A percentile compares a stretch with the other conserved stretches of the same genome.
Evolutionary conservation across 306 rosid species (phyloP).

Genomic region (cucumber (Cucumis sativus)): DNA sequence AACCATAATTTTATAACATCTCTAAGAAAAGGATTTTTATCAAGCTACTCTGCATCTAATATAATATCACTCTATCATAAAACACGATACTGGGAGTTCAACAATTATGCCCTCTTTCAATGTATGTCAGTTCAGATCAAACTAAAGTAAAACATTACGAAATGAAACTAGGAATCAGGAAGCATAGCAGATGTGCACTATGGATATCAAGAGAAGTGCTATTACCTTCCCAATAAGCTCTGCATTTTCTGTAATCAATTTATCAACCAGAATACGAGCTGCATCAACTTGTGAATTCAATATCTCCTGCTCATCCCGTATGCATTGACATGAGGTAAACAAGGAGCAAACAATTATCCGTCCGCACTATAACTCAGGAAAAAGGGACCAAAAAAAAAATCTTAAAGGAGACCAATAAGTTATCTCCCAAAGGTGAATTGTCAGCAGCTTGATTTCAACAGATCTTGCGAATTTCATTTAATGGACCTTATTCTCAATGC

Average conservation of each 20-base stretch:
- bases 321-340: slow-evolving; percentile 10
- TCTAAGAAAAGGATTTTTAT: not conserved
- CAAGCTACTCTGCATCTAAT: not conserved
- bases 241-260: slow-evolving; percentile 59
- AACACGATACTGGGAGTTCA: not conserved
- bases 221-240: slow-evolving; percentile 90
- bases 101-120: not conserved
- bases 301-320: slow-evolving; percentile 30
- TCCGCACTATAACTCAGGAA: not conserved
- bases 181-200: not conserved
- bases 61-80: not conserved
- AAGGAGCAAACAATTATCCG: not conserved
- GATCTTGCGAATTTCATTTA: not conserved
- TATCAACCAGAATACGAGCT: slow-evolving; percentile 49
- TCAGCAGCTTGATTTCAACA: not conserved
- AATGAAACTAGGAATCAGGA: not conserved
- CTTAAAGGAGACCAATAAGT: not conserved
- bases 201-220: not conserved
- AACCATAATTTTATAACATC: not conserved
- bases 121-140: too few relatives aligned
- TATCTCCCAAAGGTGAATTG: not conserved
- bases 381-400: not conserved
- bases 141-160: not conserved
- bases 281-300: slow-evolving; percentile 66
- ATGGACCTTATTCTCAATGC: not conserved